These are phyloP conservation scores for Musa schizocarpa DNA, from an alignment of 176 grass and related monocot genomes.

Conservation along the genomic window DNA sequence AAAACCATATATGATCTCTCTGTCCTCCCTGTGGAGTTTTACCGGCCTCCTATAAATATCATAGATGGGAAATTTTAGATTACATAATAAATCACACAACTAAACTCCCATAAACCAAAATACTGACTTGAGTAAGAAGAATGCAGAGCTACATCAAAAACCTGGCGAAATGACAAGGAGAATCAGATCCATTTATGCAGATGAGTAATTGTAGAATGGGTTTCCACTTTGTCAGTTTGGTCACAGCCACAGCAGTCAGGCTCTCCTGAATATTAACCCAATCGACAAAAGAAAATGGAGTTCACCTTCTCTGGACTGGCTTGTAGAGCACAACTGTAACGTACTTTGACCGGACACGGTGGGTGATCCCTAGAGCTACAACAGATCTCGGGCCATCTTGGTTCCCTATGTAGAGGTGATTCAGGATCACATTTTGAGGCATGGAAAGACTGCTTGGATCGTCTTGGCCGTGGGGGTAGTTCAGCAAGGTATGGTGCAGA, in stretches of 20 bases:
- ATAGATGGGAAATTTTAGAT: neutral
- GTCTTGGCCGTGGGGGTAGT: constrained; percentile 68
- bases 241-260: neutral
- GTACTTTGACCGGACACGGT: constrained; percentile 64
- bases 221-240: neutral
- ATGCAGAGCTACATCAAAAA: neutral
- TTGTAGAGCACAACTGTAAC: constrained; percentile 95
- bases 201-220: neutral
- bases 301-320: constrained; percentile 70
- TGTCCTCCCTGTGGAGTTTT: too few species aligned
- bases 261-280: neutral
- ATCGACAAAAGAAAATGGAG: neutral
- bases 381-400: constrained; percentile 62
- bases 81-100: neutral
- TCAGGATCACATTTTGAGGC: constrained; percentile 82
- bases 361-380: constrained; percentile 3
- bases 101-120: neutral
- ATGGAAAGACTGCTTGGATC: constrained; percentile 52
- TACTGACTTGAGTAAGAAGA: neutral
- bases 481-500: constrained; percentile 66
- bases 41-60: too few species aligned
- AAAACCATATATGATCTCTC: too few species aligned
- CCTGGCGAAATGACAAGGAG: neutral
- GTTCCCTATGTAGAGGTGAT: constrained; percentile 96
- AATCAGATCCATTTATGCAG: neutral